Conservation (phyloP, 768 basidiomycete genomes). For the Rhodotorula diobovata region DNA sequence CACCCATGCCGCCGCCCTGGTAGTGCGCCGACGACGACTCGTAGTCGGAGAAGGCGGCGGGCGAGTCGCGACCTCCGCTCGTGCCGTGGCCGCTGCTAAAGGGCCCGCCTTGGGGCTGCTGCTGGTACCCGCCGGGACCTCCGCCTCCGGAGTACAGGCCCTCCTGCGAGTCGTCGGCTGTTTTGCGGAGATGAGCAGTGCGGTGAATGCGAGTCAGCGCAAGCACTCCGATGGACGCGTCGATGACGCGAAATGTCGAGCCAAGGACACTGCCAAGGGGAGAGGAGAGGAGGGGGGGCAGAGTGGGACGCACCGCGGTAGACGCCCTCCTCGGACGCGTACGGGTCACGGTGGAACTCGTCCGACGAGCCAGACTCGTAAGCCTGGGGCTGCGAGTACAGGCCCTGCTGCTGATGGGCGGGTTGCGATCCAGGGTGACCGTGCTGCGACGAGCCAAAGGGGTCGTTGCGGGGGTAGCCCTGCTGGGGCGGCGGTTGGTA, state of each 20-base stretch:
- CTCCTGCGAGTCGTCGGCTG: slow-evolving; percentile 32
- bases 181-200: no score
- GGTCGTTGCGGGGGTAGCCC: slow-evolving; percentile 28
- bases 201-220: neutral
- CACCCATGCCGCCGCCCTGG: neutral
- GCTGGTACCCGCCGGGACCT: slow-evolving; percentile 17
- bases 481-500: slow-evolving; percentile 10
- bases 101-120: slow-evolving; percentile 25
- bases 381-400: slow-evolving; percentile 6
- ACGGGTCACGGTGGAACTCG: slow-evolving; percentile 32
- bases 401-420: no score
- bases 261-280: neutral
- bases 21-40: slow-evolving; percentile 29
- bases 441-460: slow-evolving; percentile 28
- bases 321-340: slow-evolving; percentile 26
- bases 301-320: slow-evolving; percentile 7
- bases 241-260: neutral
- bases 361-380: slow-evolving; percentile 19
- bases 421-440: neutral
- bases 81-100: neutral
- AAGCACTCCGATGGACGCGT: neutral
- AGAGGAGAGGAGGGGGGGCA: neutral
- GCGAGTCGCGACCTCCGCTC: slow-evolving; percentile 25
- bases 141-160: slow-evolving; percentile 17
- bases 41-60: slow-evolving; percentile 32